These are phyloP conservation scores for Globisporangium iwayamae DNA, from an alignment of 352 stramenopile species.

Conservation along the genomic window DNA sequence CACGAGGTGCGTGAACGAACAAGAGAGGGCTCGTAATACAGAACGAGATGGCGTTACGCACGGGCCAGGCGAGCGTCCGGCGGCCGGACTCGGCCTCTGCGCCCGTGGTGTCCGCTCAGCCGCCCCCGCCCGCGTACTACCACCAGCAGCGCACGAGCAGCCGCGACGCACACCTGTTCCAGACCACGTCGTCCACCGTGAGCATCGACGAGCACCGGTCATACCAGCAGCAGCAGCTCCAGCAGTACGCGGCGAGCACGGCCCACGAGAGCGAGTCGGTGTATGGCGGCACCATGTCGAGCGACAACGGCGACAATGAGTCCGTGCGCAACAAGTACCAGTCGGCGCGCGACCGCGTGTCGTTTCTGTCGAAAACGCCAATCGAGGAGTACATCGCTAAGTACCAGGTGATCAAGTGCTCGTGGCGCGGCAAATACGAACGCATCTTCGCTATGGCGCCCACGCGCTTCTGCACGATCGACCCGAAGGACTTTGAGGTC, in stretches of 20 bases:
- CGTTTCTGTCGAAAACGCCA: slow-evolving; percentile 36
- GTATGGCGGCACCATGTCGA: background rate
- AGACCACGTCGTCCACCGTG: slow-evolving; percentile 1
- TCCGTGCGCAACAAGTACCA: slow-evolving; percentile 16
- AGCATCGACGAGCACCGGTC: slow-evolving; percentile 7
- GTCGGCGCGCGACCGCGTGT: slow-evolving; percentile 26
- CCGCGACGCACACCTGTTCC: slow-evolving; percentile 9
- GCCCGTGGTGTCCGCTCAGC: background rate
- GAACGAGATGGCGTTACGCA: slow-evolving; percentile 5
- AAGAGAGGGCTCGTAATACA: background rate
- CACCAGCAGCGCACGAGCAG: slow-evolving; percentile 11
- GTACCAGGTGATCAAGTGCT: slow-evolving; percentile 82
- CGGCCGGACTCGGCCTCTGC: slow-evolving; percentile 6
- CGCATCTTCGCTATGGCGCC: slow-evolving; percentile 77
- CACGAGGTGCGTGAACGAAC: background rate
- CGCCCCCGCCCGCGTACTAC: slow-evolving; percentile 1
- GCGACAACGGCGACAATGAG: slow-evolving; percentile 8
- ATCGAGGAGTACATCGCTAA: slow-evolving; percentile 84
- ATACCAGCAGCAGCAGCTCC: background rate
- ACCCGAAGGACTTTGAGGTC: slow-evolving; percentile 84
- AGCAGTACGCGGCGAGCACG: background rate
- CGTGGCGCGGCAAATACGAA: slow-evolving; percentile 86
- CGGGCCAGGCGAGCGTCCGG: slow-evolving; percentile 12
- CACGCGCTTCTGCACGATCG: slow-evolving; percentile 82
- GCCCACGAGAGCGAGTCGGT: slow-evolving; percentile 2